Conservation (phyloP, 83 land plant species). For the Larix sibirica region DNA sequence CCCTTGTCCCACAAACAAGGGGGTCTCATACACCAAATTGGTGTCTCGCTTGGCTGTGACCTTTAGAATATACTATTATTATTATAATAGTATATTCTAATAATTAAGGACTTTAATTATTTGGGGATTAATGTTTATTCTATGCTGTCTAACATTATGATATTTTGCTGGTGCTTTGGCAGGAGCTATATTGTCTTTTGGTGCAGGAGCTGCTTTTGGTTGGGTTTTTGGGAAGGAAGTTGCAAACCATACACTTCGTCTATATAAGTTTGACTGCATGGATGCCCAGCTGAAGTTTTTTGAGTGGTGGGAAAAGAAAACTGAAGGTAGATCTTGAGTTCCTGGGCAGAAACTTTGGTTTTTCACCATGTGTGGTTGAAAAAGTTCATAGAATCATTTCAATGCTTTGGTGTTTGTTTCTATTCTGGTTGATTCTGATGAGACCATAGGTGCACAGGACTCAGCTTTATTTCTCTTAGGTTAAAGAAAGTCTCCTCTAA, state of each 20-base stretch:
- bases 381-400: too few species aligned
- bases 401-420: too few species aligned
- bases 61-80: too few species aligned
- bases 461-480: too few species aligned
- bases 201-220: constrained; percentile 70
- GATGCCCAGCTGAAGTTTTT: constrained; percentile 71
- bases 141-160: not conserved
- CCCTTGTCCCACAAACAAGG: too few species aligned
- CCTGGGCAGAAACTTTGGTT: too few species aligned
- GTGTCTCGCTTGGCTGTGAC: not conserved
- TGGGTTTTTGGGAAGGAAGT: constrained; percentile 64
- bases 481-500: too few species aligned
- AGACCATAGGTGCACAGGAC: too few species aligned
- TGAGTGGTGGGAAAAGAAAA: constrained; percentile 74
- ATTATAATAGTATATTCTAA: too few species aligned
- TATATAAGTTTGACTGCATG: constrained; percentile 69
- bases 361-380: too few species aligned
- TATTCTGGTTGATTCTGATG: too few species aligned
- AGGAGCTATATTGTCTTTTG: constrained; percentile 66
- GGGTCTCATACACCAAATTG: not conserved
- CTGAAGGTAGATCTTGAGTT: constrained; percentile 17
- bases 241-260: constrained; percentile 61
- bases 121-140: not conserved
- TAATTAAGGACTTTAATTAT: too few species aligned
- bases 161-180: constrained; percentile 12